A percentile compares a stretch with the other conserved stretches of the same genome.
Conservation (phyloP, 257 asterid genomes). For the Solanum raphanifolium region DNA sequence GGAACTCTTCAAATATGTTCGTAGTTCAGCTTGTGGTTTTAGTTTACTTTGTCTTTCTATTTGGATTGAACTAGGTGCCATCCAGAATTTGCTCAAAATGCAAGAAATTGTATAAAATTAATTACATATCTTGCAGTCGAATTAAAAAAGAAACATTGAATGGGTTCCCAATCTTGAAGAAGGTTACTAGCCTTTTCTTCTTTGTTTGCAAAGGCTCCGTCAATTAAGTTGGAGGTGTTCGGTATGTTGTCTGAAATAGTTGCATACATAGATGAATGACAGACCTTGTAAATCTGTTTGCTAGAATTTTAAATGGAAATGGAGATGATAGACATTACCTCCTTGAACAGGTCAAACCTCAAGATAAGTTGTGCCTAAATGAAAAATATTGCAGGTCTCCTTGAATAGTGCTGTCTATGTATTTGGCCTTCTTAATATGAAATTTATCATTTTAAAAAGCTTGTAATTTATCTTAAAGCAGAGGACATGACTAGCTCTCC, state of each 20-base stretch:
- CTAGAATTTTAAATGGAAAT: not conserved
- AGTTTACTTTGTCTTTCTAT: not conserved
- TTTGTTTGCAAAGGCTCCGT: not conserved
- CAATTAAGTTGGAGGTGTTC: not conserved
- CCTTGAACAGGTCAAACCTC: not conserved
- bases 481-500: not conserved
- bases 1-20: conserved; percentile 1
- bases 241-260: not conserved
- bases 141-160: not conserved
- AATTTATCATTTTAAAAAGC: not conserved
- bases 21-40: not conserved
- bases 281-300: not conserved
- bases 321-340: not conserved
- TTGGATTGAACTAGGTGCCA: not conserved
- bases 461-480: not conserved
- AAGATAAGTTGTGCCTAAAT: not conserved
- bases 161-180: not conserved
- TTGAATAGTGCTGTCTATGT: not conserved
- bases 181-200: not conserved
- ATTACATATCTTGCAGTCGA: not conserved
- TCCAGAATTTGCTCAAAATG: not conserved
- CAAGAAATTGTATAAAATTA: not conserved
- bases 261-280: not conserved
- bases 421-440: not conserved
- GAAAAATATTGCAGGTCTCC: not conserved